A percentile compares a stretch with the other conserved stretches of the same genome.
Evolutionary conservation across 345 rosid species (phyloP).

Genomic region (Aquilaria sinensis): DNA sequence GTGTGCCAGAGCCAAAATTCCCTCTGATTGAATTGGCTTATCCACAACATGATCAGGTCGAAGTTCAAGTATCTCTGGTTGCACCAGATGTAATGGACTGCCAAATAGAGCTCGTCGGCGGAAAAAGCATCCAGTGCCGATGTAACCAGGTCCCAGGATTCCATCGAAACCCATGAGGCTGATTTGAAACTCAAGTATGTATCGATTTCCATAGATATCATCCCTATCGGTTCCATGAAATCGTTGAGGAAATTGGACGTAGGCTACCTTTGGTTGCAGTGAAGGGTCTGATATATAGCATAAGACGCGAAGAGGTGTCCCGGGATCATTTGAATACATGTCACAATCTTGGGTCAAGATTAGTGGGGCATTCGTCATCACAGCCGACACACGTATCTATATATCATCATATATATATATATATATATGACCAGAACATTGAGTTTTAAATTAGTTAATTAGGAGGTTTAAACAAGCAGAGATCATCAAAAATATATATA

Average conservation of each 20-base stretch:
- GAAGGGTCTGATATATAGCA: slow-evolving; percentile 48
- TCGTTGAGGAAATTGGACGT: slow-evolving; percentile 65
- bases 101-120: slow-evolving; percentile 52
- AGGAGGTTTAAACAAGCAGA: too few species aligned
- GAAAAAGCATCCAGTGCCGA: slow-evolving; percentile 67
- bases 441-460: not conserved
- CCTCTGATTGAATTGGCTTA: slow-evolving; percentile 22
- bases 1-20: slow-evolving; percentile 34
- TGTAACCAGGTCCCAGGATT: slow-evolving; percentile 27
- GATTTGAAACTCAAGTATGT: slow-evolving; percentile 27
- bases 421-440: not conserved
- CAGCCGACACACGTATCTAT: slow-evolving; percentile 68
- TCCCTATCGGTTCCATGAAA: slow-evolving; percentile 39
- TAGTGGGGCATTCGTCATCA: slow-evolving; percentile 62
- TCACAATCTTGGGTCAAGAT: slow-evolving; percentile 77
- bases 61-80: slow-evolving; percentile 32
- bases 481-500: too few species aligned
- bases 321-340: slow-evolving; percentile 69
- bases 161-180: slow-evolving; percentile 45
- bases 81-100: slow-evolving; percentile 18
- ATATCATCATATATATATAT: slow-evolving; percentile 30
- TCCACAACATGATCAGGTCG: slow-evolving; percentile 16
- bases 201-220: slow-evolving; percentile 49
- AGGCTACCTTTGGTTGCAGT: slow-evolving; percentile 20
- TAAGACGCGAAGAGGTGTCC: slow-evolving; percentile 35